Base-by-base conservation (phyloP, 164 flowering plant species). In the Cinnamomum chago region DNA sequence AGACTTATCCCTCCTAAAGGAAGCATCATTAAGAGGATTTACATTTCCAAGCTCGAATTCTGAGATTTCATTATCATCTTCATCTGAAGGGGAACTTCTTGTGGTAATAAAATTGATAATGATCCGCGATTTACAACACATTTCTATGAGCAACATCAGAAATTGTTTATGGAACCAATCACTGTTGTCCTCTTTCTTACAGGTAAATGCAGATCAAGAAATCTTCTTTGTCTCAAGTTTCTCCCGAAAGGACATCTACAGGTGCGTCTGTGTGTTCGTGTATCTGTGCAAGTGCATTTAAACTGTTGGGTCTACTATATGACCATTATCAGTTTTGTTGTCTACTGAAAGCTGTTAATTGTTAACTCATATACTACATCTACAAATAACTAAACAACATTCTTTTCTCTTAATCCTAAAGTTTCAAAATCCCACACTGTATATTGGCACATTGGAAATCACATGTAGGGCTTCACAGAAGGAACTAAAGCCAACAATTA, bases 151-250 rank as follows among this genome's bases (percentile, higher is more conserved):
- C 58, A 33, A 51, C 33, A 58, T 58, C 6, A 47, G 72, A 51
- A 58, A 15, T 33, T 22, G 25, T 60, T 58, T 17, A 30, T 65
- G 51, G 50, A 70, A 47, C 33, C 71, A 13, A 23, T 64, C 20
- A 73, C 17, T 28, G 9, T n/a, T 58, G 65, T 73, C 67, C 67
- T 40, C 72, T 11, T 60, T 40, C 47, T 40, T 30, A 40, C 89
- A 95, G 98, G 88, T 87, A 62, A 88, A 90, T 68, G 88, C 86
- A 65, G 90, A 95, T 81, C 97, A 90, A 72, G 99, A 92, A 79
- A 76, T 88, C 30, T 85, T 84, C 76, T 78, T 88, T 76, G 72
- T 88, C 70, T 93, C 99, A 67, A 73, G 84, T 78, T 79, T 83
- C 79, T 78, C 73, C 51, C 83, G 81, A 22, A 89, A 82, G 74